Conservation (phyloP, 2,329 filamentous ascomycete genomes). For the Aspergillus ochraceus region DNA sequence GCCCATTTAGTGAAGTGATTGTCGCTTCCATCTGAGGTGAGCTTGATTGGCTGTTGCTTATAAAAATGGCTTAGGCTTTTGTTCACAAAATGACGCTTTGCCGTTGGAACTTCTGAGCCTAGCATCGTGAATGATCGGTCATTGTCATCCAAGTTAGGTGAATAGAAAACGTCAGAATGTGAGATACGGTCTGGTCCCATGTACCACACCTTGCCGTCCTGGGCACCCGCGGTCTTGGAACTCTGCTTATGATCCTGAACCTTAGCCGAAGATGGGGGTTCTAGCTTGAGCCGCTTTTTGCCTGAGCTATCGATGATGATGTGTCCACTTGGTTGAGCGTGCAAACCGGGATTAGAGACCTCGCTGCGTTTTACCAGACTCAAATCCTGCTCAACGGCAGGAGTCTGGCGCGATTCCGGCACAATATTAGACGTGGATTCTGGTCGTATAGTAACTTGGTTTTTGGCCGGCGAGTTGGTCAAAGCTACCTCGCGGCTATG, state of each 20-base stretch:
- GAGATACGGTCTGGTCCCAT: constrained; percentile 40
- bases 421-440: neutral
- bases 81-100: constrained; percentile 32
- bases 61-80: constrained; percentile 28
- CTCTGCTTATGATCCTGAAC: neutral
- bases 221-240: neutral
- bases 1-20: constrained; percentile 19
- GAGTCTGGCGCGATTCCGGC: neutral
- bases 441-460: neutral
- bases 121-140: constrained; percentile 27
- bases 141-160: constrained; percentile 28
- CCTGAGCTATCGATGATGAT: constrained; percentile 25
- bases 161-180: constrained; percentile 46
- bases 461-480: neutral
- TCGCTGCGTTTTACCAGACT: neutral
- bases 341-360: neutral
- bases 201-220: constrained; percentile 29
- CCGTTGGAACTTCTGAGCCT: constrained; percentile 23
- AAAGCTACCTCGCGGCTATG: neutral
- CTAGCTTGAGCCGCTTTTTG: constrained; percentile 32
- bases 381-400: neutral
- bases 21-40: constrained; percentile 20
- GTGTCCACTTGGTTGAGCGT: constrained; percentile 23
- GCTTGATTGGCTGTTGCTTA: constrained; percentile 22
- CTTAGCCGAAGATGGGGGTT: constrained; percentile 14